phyloP scores from a whole-genome alignment of 768 basidiomycete species.

The Lentinula aciculospora region DNA sequence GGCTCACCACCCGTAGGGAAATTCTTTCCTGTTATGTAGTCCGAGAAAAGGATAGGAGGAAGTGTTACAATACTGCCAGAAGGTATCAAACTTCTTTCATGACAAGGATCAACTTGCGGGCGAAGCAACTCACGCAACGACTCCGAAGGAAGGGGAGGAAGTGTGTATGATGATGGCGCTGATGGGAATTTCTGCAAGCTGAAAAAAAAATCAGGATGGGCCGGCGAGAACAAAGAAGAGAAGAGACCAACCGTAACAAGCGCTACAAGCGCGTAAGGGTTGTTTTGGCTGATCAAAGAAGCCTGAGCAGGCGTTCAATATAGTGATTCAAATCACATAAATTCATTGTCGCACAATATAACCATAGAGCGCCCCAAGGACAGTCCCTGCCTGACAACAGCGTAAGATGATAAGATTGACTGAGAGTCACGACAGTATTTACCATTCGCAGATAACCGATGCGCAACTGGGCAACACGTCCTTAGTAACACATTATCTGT shows the following conservation, averaged over 20 bases:
- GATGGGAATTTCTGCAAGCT: constrained; percentile 39
- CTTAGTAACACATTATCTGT: not conserved
- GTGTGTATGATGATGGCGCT: constrained; percentile 39
- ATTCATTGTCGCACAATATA: constrained; percentile 19
- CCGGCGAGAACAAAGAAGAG: not conserved
- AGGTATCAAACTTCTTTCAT: constrained; percentile 19
- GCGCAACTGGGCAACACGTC: constrained; percentile 24
- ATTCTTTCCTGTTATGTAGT: constrained; percentile 21
- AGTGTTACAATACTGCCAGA: constrained; percentile 23
- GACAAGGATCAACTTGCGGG: not conserved
- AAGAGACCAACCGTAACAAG: constrained; percentile 29
- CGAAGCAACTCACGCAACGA: constrained; percentile 32
- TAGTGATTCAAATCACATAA: not conserved
- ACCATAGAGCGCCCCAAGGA: constrained; percentile 27
- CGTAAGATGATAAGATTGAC: not conserved
- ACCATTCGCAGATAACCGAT: constrained; percentile 40
- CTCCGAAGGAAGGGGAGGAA: constrained; percentile 31
- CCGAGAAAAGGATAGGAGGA: constrained; percentile 32
- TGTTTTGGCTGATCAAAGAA: constrained; percentile 30
- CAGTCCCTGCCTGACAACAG: constrained; percentile 21
- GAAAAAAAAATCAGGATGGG: not conserved
- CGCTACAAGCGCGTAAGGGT: constrained; percentile 35
- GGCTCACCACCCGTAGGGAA: constrained; percentile 23
- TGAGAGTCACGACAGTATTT: constrained; percentile 7
- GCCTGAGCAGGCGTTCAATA: constrained; percentile 19